These are phyloP conservation scores for Teunomyces barrocoloradensis DNA, from an alignment of 805 yeast genomes.

Conservation along the genomic window DNA sequence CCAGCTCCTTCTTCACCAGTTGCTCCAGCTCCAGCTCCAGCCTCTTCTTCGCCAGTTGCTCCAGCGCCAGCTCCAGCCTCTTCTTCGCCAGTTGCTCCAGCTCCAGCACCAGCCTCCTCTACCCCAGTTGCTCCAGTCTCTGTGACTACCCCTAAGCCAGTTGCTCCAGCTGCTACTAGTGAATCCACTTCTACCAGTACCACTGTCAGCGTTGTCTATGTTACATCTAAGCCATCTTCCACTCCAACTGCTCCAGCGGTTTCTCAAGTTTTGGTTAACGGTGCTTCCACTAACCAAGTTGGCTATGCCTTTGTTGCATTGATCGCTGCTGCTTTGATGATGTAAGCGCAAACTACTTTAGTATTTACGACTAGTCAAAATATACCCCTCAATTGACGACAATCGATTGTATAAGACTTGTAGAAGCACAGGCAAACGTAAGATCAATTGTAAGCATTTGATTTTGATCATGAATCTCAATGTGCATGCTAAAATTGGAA, in stretches of 20 bases:
- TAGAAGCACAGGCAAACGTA: too few relatives aligned
- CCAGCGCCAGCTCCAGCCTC: too few relatives aligned
- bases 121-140: background rate
- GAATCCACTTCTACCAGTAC: constrained; percentile 4
- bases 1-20: constrained; percentile 13
- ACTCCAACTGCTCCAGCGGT: constrained; percentile 1
- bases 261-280: constrained; percentile 1
- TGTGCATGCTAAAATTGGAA: too few relatives aligned
- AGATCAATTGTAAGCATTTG: too few relatives aligned
- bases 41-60: too few relatives aligned
- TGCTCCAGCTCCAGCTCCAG: background rate
- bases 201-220: constrained; percentile 2
- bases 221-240: background rate
- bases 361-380: background rate
- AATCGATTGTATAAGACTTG: too few relatives aligned
- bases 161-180: background rate
- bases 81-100: background rate
- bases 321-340: constrained; percentile 13
- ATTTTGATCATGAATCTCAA: too few relatives aligned
- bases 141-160: background rate
- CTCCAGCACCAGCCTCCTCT: background rate
- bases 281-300: constrained; percentile 8
- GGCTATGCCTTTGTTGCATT: constrained; percentile 13
- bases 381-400: background rate
- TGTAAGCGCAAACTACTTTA: constrained; percentile 1